Evolutionary conservation across 306 rosid species (phyloP), one percentile per base, ranked within the genome.

Genomic region (Pyrus betulifolia): DNA sequence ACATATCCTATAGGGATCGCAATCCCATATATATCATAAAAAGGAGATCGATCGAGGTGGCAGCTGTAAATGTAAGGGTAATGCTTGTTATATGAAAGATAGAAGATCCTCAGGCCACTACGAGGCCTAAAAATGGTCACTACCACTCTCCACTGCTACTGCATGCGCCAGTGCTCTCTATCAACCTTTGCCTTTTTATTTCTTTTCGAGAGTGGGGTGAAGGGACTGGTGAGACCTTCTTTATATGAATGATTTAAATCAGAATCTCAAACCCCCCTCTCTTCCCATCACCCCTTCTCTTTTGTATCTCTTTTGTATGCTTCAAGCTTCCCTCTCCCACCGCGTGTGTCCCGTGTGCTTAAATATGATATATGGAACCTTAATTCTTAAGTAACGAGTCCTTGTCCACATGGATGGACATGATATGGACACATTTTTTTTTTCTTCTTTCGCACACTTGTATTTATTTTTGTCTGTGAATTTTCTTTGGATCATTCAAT

Each of bases 251-350:
- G 59, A 75, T 89, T 54, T 69, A 78, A 80, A 63, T 67, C 45
- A 80, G 88, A 87, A 85, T 88, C 90, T 86, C 84, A 80, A 72
- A 74, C 64, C 71, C 42, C 46, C 28, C 22, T 66, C 62, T 6
- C 15, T 31, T 31, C 75, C 60, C 61, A 35, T 84, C 83, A 76
- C 63, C 11, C 42, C 77, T 49, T 38, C 12, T 71, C 92, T 91
- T 91, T 85, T 91, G 96, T 88, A 66, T 38, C 12, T 69, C 92
- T 91, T 91, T 91, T 91, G 96, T 88, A 66, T 19, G 51, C 73
- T 42, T 60, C 76, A 91, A 91, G 96, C 88, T 85, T 86, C 86
- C 62, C 7, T 62, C 70, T 78, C 46, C 82, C 79, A 63, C 80
- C 89, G 90, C 84, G 86, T 87, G 91, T 69, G 79, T 69, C 67